phyloP scores from a whole-genome alignment of 129 eudicot genomes.

The Escallonia herrerae region DNA sequence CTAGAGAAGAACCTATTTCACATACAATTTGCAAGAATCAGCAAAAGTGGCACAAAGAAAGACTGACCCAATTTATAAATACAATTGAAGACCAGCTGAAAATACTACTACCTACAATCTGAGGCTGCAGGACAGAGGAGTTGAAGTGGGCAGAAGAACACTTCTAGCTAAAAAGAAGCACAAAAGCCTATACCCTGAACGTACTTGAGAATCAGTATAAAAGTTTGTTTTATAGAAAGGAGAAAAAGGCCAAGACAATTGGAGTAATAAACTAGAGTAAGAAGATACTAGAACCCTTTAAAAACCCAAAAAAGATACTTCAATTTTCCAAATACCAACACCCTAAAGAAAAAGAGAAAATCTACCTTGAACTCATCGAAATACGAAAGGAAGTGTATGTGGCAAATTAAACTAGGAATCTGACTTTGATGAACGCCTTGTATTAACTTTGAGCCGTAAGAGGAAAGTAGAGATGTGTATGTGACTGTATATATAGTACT shows the following conservation, averaged over 20 bases:
- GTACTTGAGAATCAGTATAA: conserved; percentile 6
- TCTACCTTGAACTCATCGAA: conserved; percentile 25
- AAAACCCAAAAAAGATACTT: conserved; percentile 9
- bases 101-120: not conserved
- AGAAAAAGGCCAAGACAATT: conserved; percentile 19
- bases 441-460: conserved; percentile 15
- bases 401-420: conserved; percentile 26
- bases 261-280: conserved; percentile 11
- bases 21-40: not conserved
- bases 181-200: not conserved
- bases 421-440: conserved; percentile 1
- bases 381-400: conserved; percentile 6
- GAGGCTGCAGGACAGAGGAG: not conserved
- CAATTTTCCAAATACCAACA: not conserved
- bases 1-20: conserved; percentile 1
- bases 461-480: conserved; percentile 20
- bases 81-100: not conserved
- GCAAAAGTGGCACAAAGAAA: not conserved
- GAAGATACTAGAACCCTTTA: conserved; percentile 20
- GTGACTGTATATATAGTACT: not conserved
- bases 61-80: not conserved
- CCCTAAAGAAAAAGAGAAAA: not conserved
- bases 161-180: not conserved
- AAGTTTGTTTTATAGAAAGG: conserved; percentile 18
- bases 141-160: not conserved